phyloP scores from a whole-genome alignment of 2,329 filamentous ascomycete genomes.

The Dactylellina haptotyla region DNA sequence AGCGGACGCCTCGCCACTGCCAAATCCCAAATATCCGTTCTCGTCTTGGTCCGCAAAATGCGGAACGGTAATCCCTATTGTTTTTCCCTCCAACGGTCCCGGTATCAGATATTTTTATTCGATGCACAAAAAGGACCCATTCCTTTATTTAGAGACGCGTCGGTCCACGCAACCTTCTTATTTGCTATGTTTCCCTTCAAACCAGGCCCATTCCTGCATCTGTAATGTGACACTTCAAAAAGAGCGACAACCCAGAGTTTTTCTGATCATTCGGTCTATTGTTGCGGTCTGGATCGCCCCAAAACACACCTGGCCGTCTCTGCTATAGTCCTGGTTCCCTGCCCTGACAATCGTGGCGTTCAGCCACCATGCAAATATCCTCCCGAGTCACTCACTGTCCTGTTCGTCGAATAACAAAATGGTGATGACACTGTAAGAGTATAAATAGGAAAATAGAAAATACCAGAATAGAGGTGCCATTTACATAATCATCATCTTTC shows the following conservation, averaged over 20 bases:
- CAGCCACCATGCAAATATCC: constrained; percentile 40
- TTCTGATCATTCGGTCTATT: background rate
- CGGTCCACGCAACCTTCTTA: background rate
- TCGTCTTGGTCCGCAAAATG: constrained; percentile 12
- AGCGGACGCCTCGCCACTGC: background rate
- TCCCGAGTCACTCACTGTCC: constrained; percentile 27
- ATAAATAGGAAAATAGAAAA: too few relatives aligned
- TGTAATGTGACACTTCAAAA: background rate
- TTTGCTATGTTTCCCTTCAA: background rate
- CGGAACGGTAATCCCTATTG: constrained; percentile 5
- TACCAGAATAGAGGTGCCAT: too few relatives aligned
- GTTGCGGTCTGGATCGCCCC: constrained; percentile 33
- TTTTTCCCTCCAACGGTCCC: background rate
- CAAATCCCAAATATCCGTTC: constrained; percentile 8
- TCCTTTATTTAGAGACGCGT: constrained; percentile 9
- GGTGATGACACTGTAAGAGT: too few relatives aligned
- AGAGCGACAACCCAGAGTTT: background rate
- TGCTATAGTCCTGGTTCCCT: constrained; percentile 36
- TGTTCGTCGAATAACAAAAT: background rate
- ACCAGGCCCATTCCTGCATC: background rate
- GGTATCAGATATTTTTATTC: constrained; percentile 20
- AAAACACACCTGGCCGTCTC: background rate
- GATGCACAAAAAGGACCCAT: too few relatives aligned
- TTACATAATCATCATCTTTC: too few relatives aligned
- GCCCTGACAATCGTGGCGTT: constrained; percentile 33